Evolutionary conservation across 2,329 filamentous ascomycete species (phyloP), one percentile per base, ranked within the genome.

Genomic region (Cercospora sojina): DNA sequence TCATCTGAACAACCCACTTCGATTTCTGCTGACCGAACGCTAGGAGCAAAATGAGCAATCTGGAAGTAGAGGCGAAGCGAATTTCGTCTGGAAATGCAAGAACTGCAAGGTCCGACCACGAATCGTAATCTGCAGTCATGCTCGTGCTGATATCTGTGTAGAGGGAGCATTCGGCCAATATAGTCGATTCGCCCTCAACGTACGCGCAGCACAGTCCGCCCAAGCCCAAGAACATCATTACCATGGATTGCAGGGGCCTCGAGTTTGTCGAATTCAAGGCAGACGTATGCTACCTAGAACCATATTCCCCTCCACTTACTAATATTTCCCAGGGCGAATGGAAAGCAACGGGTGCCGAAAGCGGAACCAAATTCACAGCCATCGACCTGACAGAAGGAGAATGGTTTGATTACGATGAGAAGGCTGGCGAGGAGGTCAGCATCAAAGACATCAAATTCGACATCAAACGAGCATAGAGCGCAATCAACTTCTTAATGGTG

Each of bases 31-130:
- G 47, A 67, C 27, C n/a, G 13, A 25, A 16, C 27, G 7, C 3
- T 69, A 97, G 92, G 94, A 98, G 77, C 86, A 84, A 75, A 93
- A 96, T 77, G 93, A 97, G 71, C 88, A 97, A 79, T 95, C 92
- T 70, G 93, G 93, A 38, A 97, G 93, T 79, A 87, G 92, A 75
- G 95, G 95, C 71, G 93, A 98, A 80, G 95, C 95, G 68, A 98
- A 98, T 80, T 99, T 99, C 80, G 95, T 99, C n/a, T 99, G 95
- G 94, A 93, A 89, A 79, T 99, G 95, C 86, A 97, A 96, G 81
- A 94, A 95, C 77, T 99, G 95, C 88, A 96, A 95, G 87, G 93
- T 95, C 59, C 55, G 69, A 57, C 31, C 12, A 23, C 56, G 27
- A 20, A 18, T 56, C 25, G 23, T 29, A 57, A 13, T 23, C 20